Evolutionary conservation across 1,284 basidiomycete genomes (phyloP).

Genomic region (Phellinidium pouzarii): DNA sequence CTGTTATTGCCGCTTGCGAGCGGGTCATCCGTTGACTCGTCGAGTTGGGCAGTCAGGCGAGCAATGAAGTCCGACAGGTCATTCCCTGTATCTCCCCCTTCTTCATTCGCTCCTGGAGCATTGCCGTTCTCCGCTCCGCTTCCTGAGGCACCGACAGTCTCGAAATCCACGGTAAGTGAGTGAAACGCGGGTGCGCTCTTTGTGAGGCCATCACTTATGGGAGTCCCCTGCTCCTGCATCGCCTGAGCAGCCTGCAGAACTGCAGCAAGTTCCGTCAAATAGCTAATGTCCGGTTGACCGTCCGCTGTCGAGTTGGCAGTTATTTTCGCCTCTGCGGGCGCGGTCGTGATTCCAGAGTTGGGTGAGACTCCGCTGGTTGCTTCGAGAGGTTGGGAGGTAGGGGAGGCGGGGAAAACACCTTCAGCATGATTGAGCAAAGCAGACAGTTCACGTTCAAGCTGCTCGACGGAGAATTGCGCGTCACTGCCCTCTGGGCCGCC

Average conservation of each 20-base stretch:
- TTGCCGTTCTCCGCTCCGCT: background rate
- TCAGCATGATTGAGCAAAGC: constrained; percentile 53
- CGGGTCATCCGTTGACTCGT: constrained; percentile 1
- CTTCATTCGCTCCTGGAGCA: no score
- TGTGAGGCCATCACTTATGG: constrained; percentile 32
- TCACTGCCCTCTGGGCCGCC: background rate
- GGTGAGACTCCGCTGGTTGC: background rate
- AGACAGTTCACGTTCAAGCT: constrained; percentile 68
- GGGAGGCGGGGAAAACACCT: constrained; percentile 42
- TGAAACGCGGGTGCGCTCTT: constrained; percentile 69
- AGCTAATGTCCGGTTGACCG: background rate
- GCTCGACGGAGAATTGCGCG: constrained; percentile 51
- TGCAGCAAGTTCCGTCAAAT: constrained; percentile 48
- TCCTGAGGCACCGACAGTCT: background rate
- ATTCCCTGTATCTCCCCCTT: background rate
- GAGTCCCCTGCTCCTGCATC: constrained; percentile 44
- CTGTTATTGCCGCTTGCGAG: background rate
- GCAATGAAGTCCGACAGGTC: constrained; percentile 15
- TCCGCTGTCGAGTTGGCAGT: no score
- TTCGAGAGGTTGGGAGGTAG: constrained; percentile 19
- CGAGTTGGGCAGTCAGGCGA: constrained; percentile 16
- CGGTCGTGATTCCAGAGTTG: background rate
- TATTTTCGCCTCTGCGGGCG: background rate
- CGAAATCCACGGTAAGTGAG: constrained; percentile 55
- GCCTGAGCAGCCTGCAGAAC: constrained; percentile 67